Evolutionary conservation across 1,139 yeast species (phyloP).

Genomic region (Diutina rugosa): DNA sequence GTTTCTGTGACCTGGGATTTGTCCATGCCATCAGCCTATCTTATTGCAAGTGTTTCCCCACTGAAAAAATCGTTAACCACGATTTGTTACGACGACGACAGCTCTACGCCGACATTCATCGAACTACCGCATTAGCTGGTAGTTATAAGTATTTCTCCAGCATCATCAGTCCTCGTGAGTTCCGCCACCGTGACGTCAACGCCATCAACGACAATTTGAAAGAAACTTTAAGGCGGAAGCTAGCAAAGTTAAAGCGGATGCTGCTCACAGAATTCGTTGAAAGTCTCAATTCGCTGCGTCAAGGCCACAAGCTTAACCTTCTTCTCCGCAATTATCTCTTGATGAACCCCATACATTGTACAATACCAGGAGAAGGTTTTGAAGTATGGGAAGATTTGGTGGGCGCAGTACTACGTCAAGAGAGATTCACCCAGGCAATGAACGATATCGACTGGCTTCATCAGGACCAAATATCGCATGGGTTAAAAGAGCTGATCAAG

Average conservation of each 20-base stretch:
- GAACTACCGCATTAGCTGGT: slow-evolving; percentile 7
- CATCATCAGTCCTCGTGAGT: not conserved
- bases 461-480: slow-evolving; percentile 10
- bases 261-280: not conserved
- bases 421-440: slow-evolving; percentile 18
- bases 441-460: slow-evolving; percentile 17
- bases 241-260: not conserved
- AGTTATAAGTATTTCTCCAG: slow-evolving; percentile 7
- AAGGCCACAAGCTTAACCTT: not conserved
- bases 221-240: not conserved
- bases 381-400: slow-evolving; percentile 17
- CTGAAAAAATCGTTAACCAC: slow-evolving; percentile 7
- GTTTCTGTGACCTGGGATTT: slow-evolving; percentile 14
- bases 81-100: slow-evolving; percentile 12
- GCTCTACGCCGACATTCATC: slow-evolving; percentile 11
- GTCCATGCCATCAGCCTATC: not conserved
- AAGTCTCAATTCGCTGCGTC: not conserved
- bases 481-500: slow-evolving; percentile 10
- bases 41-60: slow-evolving; percentile 5
- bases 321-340: slow-evolving; percentile 8
- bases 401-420: slow-evolving; percentile 19
- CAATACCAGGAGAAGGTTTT: slow-evolving; percentile 8
- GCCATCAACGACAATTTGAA: not conserved
- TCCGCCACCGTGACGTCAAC: not conserved
- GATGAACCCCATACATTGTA: slow-evolving; percentile 11